Conservation (phyloP, 345 rosid genomes). For the Sisymbrium irio region DNA sequence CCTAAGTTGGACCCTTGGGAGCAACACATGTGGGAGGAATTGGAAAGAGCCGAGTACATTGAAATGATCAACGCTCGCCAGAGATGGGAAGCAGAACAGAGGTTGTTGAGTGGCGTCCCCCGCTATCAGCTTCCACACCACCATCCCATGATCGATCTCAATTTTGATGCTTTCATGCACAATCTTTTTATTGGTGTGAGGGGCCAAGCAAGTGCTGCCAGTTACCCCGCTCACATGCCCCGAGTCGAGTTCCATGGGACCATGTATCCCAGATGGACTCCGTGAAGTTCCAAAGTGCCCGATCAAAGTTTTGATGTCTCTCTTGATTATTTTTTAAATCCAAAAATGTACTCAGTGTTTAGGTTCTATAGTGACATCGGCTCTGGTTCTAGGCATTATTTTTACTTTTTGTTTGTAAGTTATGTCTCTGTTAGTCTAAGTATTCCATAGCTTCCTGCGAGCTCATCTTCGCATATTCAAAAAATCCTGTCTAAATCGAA, state of each 20-base stretch:
- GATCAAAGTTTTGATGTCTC: slow-evolving; percentile 33
- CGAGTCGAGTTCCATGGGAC: slow-evolving; percentile 9
- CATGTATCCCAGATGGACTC: slow-evolving; percentile 26
- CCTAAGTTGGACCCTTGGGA: slow-evolving; percentile 45
- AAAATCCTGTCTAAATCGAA: not conserved
- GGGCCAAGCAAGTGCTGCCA: not conserved
- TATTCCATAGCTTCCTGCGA: not conserved
- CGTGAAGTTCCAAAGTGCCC: slow-evolving; percentile 17
- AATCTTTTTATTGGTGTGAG: not conserved
- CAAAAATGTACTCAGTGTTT: slow-evolving; percentile 15
- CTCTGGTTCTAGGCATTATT: slow-evolving; percentile 15
- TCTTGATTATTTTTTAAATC: slow-evolving; percentile 16
- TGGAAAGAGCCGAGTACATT: slow-evolving; percentile 42
- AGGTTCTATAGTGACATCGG: slow-evolving; percentile 21
- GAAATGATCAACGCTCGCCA: slow-evolving; percentile 39
- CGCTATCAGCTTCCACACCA: slow-evolving; percentile 21
- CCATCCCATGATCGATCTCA: slow-evolving; percentile 28
- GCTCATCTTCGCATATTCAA: not conserved
- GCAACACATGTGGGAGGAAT: slow-evolving; percentile 43
- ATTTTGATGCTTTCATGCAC: slow-evolving; percentile 29
- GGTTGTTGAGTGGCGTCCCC: not conserved
- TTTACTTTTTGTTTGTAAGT: slow-evolving; percentile 19
- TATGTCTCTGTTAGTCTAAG: slow-evolving; percentile 20
- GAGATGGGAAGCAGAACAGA: slow-evolving; percentile 32
- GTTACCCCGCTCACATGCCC: not conserved